These are phyloP conservation scores for Penicillium atrosanguineum DNA, from an alignment of 495 filamentous ascomycete genomes.

Conservation along the genomic window DNA sequence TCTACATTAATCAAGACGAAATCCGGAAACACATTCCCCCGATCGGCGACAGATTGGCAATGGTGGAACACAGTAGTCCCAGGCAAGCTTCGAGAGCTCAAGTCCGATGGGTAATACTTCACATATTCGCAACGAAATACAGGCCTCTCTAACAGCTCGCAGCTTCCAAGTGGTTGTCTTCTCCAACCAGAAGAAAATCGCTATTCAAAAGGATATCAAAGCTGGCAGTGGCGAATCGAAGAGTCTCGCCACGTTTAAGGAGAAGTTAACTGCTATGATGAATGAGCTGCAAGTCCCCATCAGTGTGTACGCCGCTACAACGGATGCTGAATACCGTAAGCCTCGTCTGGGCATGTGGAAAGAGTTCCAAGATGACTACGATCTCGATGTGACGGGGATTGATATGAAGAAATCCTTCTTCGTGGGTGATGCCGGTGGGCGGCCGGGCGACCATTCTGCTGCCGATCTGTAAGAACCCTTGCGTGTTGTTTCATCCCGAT, in stretches of 20 bases:
- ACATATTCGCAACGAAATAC: background rate
- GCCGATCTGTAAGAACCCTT: constrained; percentile 61
- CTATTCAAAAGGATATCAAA: constrained; percentile 69
- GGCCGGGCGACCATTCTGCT: constrained; percentile 67
- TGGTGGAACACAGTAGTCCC: constrained; percentile 87
- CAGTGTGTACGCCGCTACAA: constrained; percentile 81
- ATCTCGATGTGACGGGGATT: constrained; percentile 60
- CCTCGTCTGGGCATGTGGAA: constrained; percentile 88
- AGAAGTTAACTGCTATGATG: constrained; percentile 68
- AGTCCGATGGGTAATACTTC: constrained; percentile 64
- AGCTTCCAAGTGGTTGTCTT: constrained; percentile 79
- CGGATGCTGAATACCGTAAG: constrained; percentile 77
- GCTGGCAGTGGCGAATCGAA: constrained; percentile 59
- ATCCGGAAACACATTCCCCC: constrained; percentile 77
- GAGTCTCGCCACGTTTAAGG: constrained; percentile 73
- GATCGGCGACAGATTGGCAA: constrained; percentile 77
- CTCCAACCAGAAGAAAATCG: constrained; percentile 84
- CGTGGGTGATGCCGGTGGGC: constrained; percentile 84
- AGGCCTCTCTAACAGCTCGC: background rate
- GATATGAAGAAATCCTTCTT: constrained; percentile 72
- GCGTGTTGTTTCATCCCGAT: background rate
- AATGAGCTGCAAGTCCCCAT: constrained; percentile 71
- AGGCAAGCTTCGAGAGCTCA: constrained; percentile 57
- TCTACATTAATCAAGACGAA: constrained; percentile 78
- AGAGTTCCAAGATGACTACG: constrained; percentile 72